These are phyloP conservation scores for Cytospora paraplurivora DNA, from an alignment of 2,329 filamentous ascomycete genomes.

Conservation along the genomic window DNA sequence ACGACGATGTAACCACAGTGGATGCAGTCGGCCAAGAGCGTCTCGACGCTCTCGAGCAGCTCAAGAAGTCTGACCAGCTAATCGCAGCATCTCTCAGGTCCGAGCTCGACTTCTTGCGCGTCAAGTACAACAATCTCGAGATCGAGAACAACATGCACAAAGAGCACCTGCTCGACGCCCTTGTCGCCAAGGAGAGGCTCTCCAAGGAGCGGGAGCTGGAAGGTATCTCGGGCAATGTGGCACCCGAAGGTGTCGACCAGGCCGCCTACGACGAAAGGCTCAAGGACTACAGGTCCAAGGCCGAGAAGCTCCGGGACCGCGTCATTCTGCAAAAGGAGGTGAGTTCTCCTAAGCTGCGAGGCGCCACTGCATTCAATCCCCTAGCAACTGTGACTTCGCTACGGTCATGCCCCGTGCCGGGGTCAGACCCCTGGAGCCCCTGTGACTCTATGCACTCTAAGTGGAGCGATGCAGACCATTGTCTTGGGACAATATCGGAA, in stretches of 20 bases:
- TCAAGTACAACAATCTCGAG: slow-evolving; percentile 50
- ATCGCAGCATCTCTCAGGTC: slow-evolving; percentile 60
- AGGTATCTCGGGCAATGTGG: slow-evolving; percentile 39
- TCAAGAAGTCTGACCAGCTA: slow-evolving; percentile 61
- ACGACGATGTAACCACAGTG: slow-evolving; percentile 42
- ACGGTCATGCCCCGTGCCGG: slow-evolving; percentile 7
- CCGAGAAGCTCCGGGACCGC: slow-evolving; percentile 58
- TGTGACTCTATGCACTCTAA: not conserved
- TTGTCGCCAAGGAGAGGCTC: slow-evolving; percentile 63
- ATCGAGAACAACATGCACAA: slow-evolving; percentile 60
- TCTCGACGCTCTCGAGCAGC: slow-evolving; percentile 55
- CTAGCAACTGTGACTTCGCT: slow-evolving; percentile 16
- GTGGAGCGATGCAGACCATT: not conserved
- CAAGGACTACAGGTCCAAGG: slow-evolving; percentile 52
- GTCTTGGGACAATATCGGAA: slow-evolving; percentile 1
- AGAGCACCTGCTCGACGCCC: slow-evolving; percentile 60
- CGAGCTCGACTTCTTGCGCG: slow-evolving; percentile 59
- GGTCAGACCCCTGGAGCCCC: not conserved
- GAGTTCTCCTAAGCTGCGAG: slow-evolving; percentile 38
- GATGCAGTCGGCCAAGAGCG: slow-evolving; percentile 57
- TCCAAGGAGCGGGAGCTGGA: slow-evolving; percentile 54
- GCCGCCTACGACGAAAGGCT: slow-evolving; percentile 40
- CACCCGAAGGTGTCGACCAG: slow-evolving; percentile 36
- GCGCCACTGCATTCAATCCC: not conserved
- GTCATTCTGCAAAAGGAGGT: slow-evolving; percentile 62